phyloP scores from a whole-genome alignment of 257 asterid species.

The Datura wrightii region DNA sequence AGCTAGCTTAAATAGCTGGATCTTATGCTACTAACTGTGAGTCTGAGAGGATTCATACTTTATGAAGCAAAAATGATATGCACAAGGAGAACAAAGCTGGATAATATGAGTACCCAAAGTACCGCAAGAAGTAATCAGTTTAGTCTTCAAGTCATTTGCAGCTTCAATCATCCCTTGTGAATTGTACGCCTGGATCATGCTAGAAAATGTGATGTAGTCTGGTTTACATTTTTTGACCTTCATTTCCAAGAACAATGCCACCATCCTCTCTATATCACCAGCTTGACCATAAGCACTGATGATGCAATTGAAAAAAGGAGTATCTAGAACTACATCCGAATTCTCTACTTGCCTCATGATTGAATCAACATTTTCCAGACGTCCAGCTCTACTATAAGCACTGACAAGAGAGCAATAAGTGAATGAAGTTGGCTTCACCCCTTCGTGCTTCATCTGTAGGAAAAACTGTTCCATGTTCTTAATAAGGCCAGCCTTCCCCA shows the following conservation, averaged over 20 bases:
- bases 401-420: slow-evolving; percentile 78
- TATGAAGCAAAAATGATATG: slow-evolving; percentile 15
- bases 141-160: slow-evolving; percentile 64
- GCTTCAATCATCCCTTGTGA: slow-evolving; percentile 69
- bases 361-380: slow-evolving; percentile 62
- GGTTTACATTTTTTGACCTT: slow-evolving; percentile 72
- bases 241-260: slow-evolving; percentile 68
- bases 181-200: slow-evolving; percentile 69
- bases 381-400: slow-evolving; percentile 75
- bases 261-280: slow-evolving; percentile 74
- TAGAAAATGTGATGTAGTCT: slow-evolving; percentile 66
- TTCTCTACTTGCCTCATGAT: slow-evolving; percentile 79
- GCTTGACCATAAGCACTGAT: slow-evolving; percentile 78
- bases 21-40: neutral
- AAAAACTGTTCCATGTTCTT: slow-evolving; percentile 79
- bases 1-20: slow-evolving; percentile 23
- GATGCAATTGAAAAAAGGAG: slow-evolving; percentile 75
- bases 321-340: slow-evolving; percentile 79
- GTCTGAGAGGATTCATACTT: slow-evolving; percentile 20
- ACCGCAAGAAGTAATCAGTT: slow-evolving; percentile 40
- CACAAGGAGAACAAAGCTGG: slow-evolving; percentile 21
- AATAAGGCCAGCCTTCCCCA: slow-evolving; percentile 72
- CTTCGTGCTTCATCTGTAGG: slow-evolving; percentile 81
- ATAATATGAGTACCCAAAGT: slow-evolving; percentile 40
- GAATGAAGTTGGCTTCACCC: slow-evolving; percentile 81